Evolutionary conservation across 2,329 filamentous ascomycete species (phyloP).

Genomic region (Rhynchosporium secalis): DNA sequence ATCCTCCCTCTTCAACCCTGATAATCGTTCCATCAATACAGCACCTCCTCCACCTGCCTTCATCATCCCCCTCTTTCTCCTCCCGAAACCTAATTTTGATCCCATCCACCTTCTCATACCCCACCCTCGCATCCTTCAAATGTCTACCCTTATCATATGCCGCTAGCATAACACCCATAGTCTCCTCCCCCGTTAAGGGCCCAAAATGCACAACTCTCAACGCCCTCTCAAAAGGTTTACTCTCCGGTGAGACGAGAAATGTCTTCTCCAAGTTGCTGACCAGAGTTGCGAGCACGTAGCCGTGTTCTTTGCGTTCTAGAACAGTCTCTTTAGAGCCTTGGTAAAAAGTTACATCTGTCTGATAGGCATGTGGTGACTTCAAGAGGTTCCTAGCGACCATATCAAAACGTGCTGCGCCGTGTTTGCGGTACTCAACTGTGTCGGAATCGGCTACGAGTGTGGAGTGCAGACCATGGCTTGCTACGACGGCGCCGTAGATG

Average conservation of each 20-base stretch:
- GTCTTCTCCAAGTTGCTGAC: conserved; percentile 80
- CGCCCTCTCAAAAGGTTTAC: conserved; percentile 67
- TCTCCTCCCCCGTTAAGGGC: conserved; percentile 60
- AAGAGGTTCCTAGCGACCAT: conserved; percentile 81
- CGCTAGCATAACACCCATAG: conserved; percentile 74
- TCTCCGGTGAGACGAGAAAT: conserved; percentile 78
- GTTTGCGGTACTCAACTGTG: conserved; percentile 74
- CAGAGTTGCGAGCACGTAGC: conserved; percentile 74
- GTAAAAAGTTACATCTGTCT: conserved; percentile 48
- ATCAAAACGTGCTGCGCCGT: conserved; percentile 75
- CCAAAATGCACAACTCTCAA: conserved; percentile 77
- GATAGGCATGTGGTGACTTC: conserved; percentile 58
- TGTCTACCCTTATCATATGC: conserved; percentile 61
- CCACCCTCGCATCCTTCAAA: conserved; percentile 57
- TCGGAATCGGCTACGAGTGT: conserved; percentile 89
- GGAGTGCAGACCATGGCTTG: conserved; percentile 88
- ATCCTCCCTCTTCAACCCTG: conserved; percentile 67
- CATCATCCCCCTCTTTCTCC: conserved; percentile 53
- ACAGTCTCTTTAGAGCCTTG: conserved; percentile 37
- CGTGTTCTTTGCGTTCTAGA: conserved; percentile 54
- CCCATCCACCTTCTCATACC: conserved; percentile 69
- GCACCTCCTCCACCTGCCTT: conserved; percentile 71
- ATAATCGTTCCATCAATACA: conserved; percentile 94
- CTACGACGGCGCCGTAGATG: conserved; percentile 77
- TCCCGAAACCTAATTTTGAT: conserved; percentile 69